Conservation (phyloP, 768 basidiomycete genomes). For the Lentinus brumalis region DNA sequence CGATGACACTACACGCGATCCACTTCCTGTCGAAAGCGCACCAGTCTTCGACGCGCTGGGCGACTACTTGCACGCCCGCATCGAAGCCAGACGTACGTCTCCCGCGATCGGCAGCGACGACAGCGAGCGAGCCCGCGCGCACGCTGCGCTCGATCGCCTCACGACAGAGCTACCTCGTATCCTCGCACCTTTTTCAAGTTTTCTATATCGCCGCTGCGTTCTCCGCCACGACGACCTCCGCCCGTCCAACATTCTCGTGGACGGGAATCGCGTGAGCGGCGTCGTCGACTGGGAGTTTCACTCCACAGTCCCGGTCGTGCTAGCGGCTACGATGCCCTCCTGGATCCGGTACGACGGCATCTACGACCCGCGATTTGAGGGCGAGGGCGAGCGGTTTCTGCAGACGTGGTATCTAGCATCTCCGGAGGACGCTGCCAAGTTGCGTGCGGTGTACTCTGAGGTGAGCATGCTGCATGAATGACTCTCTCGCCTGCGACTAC, state of each 20-base stretch:
- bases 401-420: slow-evolving; percentile 3
- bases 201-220: slow-evolving; percentile 17
- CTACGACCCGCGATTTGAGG: slow-evolving; percentile 17
- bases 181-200: neutral
- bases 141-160: neutral
- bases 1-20: neutral
- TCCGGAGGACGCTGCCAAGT: slow-evolving; percentile 3
- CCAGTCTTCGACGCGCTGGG: slow-evolving; percentile 2
- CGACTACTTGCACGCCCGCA: slow-evolving; percentile 1
- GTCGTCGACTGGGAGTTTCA: slow-evolving; percentile 30
- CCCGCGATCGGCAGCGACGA: neutral
- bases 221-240: slow-evolving; percentile 22
- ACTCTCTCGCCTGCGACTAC: neutral
- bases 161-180: neutral
- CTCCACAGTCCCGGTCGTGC: slow-evolving; percentile 21
- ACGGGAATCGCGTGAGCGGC: slow-evolving; percentile 21
- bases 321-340: slow-evolving; percentile 27
- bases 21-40: neutral
- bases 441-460: slow-evolving; percentile 9
- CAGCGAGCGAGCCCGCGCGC: neutral
- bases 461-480: neutral
- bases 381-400: too few relatives aligned
- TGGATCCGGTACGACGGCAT: slow-evolving; percentile 29
- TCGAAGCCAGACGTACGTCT: neutral
- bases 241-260: slow-evolving; percentile 20